phyloP scores from a whole-genome alignment of 106 monocot species.

The Gastrodia elata region DNA sequence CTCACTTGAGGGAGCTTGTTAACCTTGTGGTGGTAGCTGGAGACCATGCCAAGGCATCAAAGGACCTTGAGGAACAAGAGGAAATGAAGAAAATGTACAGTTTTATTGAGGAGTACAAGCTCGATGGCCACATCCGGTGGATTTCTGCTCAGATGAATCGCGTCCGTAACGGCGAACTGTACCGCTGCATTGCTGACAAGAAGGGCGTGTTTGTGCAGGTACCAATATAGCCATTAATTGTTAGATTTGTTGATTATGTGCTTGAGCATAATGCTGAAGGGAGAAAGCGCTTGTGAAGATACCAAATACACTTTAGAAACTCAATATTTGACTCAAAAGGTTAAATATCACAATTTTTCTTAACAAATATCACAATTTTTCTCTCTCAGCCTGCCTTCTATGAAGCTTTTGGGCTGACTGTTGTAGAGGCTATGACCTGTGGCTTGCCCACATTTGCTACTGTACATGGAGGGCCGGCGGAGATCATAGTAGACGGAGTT shows the following conservation, averaged over 20 bases:
- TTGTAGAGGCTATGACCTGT: slow-evolving; percentile 69
- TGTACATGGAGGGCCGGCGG: slow-evolving; percentile 45
- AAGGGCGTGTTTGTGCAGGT: slow-evolving; percentile 69
- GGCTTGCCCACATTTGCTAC: slow-evolving; percentile 74
- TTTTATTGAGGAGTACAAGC: slow-evolving; percentile 57
- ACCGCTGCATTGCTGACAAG: slow-evolving; percentile 59
- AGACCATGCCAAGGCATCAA: slow-evolving; percentile 58
- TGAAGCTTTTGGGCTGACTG: slow-evolving; percentile 73
- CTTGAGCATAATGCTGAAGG: no score
- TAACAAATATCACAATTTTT: background rate
- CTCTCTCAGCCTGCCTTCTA: slow-evolving; percentile 54
- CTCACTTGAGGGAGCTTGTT: slow-evolving; percentile 41
- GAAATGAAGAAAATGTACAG: slow-evolving; percentile 69
- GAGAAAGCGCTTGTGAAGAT: no score
- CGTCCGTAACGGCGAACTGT: slow-evolving; percentile 66
- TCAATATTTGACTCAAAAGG: no score
- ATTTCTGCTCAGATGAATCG: slow-evolving; percentile 81
- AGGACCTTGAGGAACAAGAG: slow-evolving; percentile 55
- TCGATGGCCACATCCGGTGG: slow-evolving; percentile 65
- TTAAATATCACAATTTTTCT: no score
- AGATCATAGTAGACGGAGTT: slow-evolving; percentile 55
- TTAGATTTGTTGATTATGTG: background rate
- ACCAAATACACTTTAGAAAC: no score
- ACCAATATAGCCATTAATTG: background rate
- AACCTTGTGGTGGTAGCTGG: slow-evolving; percentile 77